Evolutionary conservation across 257 asterid genomes (phyloP).

Genomic region (Anisodus acutangulus): DNA sequence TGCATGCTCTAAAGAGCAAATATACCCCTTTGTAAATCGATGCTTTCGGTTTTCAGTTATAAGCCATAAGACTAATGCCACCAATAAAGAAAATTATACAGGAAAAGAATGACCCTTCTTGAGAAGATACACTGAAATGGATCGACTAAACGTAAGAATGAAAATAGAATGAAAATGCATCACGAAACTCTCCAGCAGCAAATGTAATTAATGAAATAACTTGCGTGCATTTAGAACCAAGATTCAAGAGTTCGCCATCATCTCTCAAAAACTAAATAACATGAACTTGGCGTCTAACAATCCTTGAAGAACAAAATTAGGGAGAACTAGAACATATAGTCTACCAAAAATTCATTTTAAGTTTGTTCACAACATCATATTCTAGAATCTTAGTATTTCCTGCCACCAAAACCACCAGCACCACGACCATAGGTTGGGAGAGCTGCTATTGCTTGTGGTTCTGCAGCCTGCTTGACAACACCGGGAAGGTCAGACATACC

Average conservation of each 20-base stretch:
- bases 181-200: constrained; percentile 4
- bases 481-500: constrained; percentile 61
- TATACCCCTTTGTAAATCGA: neutral
- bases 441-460: constrained; percentile 38
- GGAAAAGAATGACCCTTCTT: neutral
- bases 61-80: neutral
- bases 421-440: constrained; percentile 43
- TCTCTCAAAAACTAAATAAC: constrained; percentile 7
- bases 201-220: neutral
- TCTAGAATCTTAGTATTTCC: constrained; percentile 37
- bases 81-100: neutral
- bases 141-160: neutral
- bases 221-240: constrained; percentile 1
- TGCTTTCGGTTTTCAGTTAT: neutral
- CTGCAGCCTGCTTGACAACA: constrained; percentile 43
- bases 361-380: constrained; percentile 1
- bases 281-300: neutral
- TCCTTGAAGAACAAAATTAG: constrained; percentile 21
- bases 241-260: constrained; percentile 3
- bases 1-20: neutral
- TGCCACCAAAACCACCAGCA: constrained; percentile 41
- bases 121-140: neutral
- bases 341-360: constrained; percentile 14
- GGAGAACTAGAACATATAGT: constrained; percentile 3
- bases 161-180: neutral